A percentile compares a stretch with the other conserved stretches of the same genome.
Evolutionary conservation across 2,329 filamentous ascomycete species (phyloP).

Genomic region (Pezicula neosporulosa): DNA sequence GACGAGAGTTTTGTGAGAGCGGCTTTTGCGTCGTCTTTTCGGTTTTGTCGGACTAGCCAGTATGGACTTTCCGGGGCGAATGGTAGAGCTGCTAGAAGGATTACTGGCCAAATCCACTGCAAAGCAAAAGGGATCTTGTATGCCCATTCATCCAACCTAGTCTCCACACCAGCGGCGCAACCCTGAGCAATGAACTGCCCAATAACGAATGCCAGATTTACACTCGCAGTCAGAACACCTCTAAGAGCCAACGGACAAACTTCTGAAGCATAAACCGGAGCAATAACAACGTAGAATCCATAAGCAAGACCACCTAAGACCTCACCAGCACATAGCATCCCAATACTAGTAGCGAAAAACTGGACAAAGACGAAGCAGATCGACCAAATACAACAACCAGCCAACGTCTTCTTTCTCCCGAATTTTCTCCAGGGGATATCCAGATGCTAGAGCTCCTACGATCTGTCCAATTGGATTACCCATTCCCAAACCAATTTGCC

Average conservation of each 20-base stretch:
- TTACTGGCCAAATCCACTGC: constrained; percentile 43
- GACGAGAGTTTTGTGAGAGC: constrained; percentile 38
- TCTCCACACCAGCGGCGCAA: constrained; percentile 32
- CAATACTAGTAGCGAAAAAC: constrained; percentile 43
- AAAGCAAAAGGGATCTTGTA: constrained; percentile 17
- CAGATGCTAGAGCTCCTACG: constrained; percentile 45
- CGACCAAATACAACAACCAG: constrained; percentile 10
- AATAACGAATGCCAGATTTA: constrained; percentile 48
- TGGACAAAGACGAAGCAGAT: constrained; percentile 38
- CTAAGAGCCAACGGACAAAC: constrained; percentile 49
- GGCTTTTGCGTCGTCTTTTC: constrained; percentile 35
- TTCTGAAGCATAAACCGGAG: constrained; percentile 34
- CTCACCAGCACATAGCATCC: constrained; percentile 41
- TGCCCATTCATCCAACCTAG: constrained; percentile 12
- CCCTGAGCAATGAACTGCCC: constrained; percentile 44
- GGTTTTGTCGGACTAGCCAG: constrained; percentile 42
- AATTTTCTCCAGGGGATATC: constrained; percentile 18
- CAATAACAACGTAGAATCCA: constrained; percentile 44
- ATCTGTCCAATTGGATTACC: constrained; percentile 22
- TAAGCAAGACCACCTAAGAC: constrained; percentile 44
- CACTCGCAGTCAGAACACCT: constrained; percentile 44
- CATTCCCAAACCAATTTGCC: constrained; percentile 23
- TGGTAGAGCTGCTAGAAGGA: constrained; percentile 37
- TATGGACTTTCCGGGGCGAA: constrained; percentile 45
- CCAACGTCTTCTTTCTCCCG: constrained; percentile 15